Base-by-base conservation (phyloP, 192 early-diverging fungal genomes). In the Piromyces sp. region DNA sequence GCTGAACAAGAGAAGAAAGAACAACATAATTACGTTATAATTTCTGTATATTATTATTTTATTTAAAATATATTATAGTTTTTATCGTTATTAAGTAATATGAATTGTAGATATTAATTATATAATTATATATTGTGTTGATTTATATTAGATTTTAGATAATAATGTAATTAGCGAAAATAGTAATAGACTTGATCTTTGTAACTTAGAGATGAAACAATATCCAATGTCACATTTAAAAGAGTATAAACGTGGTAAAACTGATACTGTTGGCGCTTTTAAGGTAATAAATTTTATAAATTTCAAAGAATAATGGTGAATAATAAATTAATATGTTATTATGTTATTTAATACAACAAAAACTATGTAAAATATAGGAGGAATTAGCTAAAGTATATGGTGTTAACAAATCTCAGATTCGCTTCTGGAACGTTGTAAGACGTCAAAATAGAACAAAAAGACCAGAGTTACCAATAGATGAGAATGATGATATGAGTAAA, bases 361-460 rank as follows among this genome's bases (percentile, higher is more conserved):
- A n/a, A n/a, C n/a, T n/a, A n/a, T n/a, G 9, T 33, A 33, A 33
- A 33, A 33, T 6, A 33, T 33, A 33, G 31, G 31, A 33, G 9
- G 31, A 33, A 6, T 84, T 94, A 17, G 89, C 88, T 17, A 79
- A 85, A 33, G 80, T 83, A 30, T 84, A 91, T 79, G 85, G 86
- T 33, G 79, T 91, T 16, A 81, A 88, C 0, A 82, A 85, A 3
- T 89, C 88, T 17, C 85, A 88, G 40, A 88, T 96, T 79, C 90
- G 95, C 13, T 83, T 97, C 79, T 99, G 97, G 97, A 88, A 88
- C 0, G 87, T 98, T 83, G 92, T 95, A 22, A 92, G 92, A 28
- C 92, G 97, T 9, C 92, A 96, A 85, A 99, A 99, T 88, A 92
- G 93, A 85, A 98, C 97, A 6, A 83, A 95, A 29, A 90, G 97